Percentiles rank a stretch among this genome's conserved stretches.
Conservation (phyloP, 306 rosid species). For the Castanospermum australe region DNA sequence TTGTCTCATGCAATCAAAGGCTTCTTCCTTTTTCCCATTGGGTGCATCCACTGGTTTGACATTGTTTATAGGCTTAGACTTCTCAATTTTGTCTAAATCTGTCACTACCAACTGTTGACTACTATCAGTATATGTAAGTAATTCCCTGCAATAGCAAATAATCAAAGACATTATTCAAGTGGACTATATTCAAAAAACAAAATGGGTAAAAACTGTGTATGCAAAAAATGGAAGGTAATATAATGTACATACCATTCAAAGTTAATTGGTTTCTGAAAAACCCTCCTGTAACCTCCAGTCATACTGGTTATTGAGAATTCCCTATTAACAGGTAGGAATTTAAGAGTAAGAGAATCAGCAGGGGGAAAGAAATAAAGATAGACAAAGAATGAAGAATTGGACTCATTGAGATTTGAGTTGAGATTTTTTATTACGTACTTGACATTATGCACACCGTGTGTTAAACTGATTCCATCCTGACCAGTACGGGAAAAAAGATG, state of each 20-base stretch:
- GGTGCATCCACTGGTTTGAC: conserved; percentile 27
- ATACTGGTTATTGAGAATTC: conserved; percentile 87
- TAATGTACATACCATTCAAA: conserved; percentile 67
- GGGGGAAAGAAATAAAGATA: not conserved
- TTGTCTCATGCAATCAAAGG: conserved; percentile 28
- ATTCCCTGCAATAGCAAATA: conserved; percentile 60
- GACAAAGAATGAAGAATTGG: conserved; percentile 2
- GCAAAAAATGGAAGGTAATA: conserved; percentile 8
- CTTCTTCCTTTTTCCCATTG: conserved; percentile 40
- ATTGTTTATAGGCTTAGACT: conserved; percentile 37
- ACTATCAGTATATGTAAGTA: conserved; percentile 66
- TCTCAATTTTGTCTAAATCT: conserved; percentile 67
- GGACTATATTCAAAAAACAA: not conserved
- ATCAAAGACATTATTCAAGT: conserved; percentile 7
- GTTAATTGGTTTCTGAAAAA: conserved; percentile 77
- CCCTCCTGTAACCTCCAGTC: conserved; percentile 90
- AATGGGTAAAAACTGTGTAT: not conserved
- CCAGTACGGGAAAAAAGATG: conserved; percentile 23
- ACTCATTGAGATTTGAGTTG: too few relatives aligned
- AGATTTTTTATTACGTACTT: conserved; percentile 56
- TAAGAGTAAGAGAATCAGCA: not conserved
- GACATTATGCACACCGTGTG: conserved; percentile 61
- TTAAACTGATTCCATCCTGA: conserved; percentile 80
- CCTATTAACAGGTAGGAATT: conserved; percentile 42
- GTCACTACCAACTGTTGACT: conserved; percentile 71